Evolutionary conservation across 2,329 filamentous ascomycete species (phyloP).

Genomic region (Fusarium sp.): DNA sequence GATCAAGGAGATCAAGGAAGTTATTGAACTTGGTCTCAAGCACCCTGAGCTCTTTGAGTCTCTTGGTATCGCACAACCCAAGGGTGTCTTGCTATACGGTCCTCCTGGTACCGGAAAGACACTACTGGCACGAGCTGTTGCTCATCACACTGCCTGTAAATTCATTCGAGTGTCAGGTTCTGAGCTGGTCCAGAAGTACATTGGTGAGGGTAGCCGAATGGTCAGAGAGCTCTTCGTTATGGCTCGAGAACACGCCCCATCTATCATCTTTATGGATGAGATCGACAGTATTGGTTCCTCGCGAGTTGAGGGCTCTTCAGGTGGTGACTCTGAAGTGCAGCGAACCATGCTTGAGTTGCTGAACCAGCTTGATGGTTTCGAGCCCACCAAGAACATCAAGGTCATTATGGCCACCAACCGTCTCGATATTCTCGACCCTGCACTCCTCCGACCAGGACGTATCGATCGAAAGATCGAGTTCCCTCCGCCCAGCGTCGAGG

Average conservation of each 20-base stretch:
- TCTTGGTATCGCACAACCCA: slow-evolving; percentile 97
- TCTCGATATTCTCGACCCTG: slow-evolving; percentile 95
- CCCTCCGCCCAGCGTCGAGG: slow-evolving; percentile 95
- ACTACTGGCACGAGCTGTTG: slow-evolving; percentile 91
- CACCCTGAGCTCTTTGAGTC: slow-evolving; percentile 99
- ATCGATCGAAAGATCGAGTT: slow-evolving; percentile 99
- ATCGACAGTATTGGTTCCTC: slow-evolving; percentile 99
- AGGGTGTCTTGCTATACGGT: slow-evolving; percentile 96
- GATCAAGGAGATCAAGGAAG: slow-evolving; percentile 99
- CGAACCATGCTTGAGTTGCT: slow-evolving; percentile 98
- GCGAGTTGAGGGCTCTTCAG: slow-evolving; percentile 93
- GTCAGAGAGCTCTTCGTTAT: slow-evolving; percentile 99
- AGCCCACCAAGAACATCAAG: slow-evolving; percentile 99
- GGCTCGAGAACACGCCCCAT: slow-evolving; percentile 97
- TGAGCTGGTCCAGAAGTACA: slow-evolving; percentile 98
- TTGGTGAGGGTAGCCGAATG: slow-evolving; percentile 97
- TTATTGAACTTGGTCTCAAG: slow-evolving; percentile 98
- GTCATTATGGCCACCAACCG: slow-evolving; percentile 99
- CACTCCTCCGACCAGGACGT: slow-evolving; percentile 92
- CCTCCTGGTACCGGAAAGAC: slow-evolving; percentile 98
- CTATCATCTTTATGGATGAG: slow-evolving; percentile 99
- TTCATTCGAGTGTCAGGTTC: slow-evolving; percentile 98
- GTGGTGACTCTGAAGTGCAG: slow-evolving; percentile 97
- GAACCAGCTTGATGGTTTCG: slow-evolving; percentile 98
- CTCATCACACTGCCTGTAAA: slow-evolving; percentile 98